Conservation (phyloP, 2,329 filamentous ascomycete genomes). For the Botrytis deweyae region DNA sequence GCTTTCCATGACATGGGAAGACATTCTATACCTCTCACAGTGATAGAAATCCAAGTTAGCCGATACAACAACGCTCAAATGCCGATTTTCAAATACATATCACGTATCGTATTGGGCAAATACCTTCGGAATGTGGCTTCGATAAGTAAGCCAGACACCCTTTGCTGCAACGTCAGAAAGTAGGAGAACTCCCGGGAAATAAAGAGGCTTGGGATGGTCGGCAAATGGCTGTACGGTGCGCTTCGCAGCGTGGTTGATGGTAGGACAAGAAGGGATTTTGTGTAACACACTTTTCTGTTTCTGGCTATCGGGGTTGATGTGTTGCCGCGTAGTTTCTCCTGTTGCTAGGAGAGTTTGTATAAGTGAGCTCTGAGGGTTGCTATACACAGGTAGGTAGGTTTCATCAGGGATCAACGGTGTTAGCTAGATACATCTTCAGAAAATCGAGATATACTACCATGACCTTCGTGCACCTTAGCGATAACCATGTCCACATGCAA, state of each 20-base stretch:
- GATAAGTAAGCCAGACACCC: not conserved
- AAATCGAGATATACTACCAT: not conserved
- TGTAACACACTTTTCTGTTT: not conserved
- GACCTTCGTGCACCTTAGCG: not conserved
- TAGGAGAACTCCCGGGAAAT: not conserved
- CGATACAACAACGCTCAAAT: not conserved
- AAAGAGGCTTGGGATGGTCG: not conserved
- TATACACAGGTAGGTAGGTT: not conserved
- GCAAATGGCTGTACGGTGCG: not conserved
- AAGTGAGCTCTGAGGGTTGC: not conserved
- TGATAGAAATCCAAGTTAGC: not conserved
- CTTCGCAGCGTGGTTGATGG: not conserved
- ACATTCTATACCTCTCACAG: not conserved
- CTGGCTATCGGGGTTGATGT: not conserved
- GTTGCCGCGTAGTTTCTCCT: accelerated
- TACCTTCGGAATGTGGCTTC: not conserved
- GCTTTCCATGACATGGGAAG: not conserved
- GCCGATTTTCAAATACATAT: not conserved
- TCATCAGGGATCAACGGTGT: not conserved
- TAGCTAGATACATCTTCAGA: not conserved
- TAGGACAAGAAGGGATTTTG: not conserved
- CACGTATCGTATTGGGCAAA: not conserved
- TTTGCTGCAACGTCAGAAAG: not conserved
- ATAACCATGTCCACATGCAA: not conserved
- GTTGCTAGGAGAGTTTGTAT: not conserved